phyloP scores from a whole-genome alignment of 176 grass and related monocot species.

The Elymus sibiricus region DNA sequence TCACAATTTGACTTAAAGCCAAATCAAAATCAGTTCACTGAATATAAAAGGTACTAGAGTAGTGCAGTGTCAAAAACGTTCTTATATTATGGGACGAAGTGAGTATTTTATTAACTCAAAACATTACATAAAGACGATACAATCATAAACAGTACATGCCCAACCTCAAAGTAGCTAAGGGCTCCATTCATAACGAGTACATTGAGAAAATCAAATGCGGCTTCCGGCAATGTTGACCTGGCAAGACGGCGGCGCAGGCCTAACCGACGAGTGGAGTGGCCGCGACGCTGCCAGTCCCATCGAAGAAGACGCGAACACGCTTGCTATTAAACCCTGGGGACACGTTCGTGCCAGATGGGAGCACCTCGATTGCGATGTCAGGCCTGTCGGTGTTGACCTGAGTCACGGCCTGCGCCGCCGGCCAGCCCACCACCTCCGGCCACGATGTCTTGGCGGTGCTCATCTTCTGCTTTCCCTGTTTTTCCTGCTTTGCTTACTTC shows the following conservation, averaged over 20 bases:
- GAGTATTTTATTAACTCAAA: no score
- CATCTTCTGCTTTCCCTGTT: not conserved
- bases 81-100: no score
- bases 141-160: no score
- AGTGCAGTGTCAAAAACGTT: no score
- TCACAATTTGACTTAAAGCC: no score
- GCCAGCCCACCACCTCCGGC: constrained; percentile 5
- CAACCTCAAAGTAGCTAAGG: no score
- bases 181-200: no score
- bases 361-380: not conserved
- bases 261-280: not conserved
- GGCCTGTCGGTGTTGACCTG: not conserved
- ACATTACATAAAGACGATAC: no score
- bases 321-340: not conserved
- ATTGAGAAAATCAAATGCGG: no score
- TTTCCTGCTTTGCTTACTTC: not conserved
- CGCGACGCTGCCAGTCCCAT: not conserved
- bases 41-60: no score
- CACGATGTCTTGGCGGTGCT: constrained; percentile 2
- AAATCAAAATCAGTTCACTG: no score
- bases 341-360: not conserved
- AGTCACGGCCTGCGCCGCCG: not conserved
- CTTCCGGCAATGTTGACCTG: not conserved
- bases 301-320: not conserved
- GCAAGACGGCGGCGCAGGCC: no score